phyloP scores from a whole-genome alignment of 1,284 basidiomycete species.

The Pulchroboletus neoregius region DNA sequence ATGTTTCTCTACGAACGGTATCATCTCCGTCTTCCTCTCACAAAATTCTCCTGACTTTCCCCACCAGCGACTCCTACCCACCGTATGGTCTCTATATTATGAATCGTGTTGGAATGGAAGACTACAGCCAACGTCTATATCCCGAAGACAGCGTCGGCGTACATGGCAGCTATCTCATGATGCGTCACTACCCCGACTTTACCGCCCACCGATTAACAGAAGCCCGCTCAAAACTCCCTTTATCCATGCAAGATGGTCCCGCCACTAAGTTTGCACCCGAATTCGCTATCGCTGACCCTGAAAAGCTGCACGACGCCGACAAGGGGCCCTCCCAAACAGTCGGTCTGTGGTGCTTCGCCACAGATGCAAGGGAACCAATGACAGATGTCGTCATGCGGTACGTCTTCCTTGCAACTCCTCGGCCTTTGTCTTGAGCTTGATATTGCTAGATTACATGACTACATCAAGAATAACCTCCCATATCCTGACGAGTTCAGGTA shows the following conservation, averaged over 20 bases:
- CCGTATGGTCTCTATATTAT: constrained; percentile 85
- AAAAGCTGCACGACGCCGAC: constrained; percentile 40
- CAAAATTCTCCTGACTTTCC: constrained; percentile 1
- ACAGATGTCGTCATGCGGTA: constrained; percentile 65
- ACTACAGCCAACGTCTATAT: constrained; percentile 73
- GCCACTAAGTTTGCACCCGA: constrained; percentile 46
- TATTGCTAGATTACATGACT: constrained; percentile 52
- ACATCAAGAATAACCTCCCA: constrained; percentile 55
- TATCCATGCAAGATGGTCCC: constrained; percentile 32
- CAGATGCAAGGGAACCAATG: constrained; percentile 66
- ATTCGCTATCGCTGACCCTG: constrained; percentile 40
- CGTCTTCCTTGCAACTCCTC: constrained; percentile 11
- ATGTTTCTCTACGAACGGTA: constrained; percentile 88
- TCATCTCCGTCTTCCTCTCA: background rate
- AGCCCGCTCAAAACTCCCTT: constrained; percentile 30
- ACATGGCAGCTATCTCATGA: constrained; percentile 66
- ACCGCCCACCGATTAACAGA: constrained; percentile 49
- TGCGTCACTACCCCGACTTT: constrained; percentile 68
- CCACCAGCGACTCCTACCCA: constrained; percentile 60
- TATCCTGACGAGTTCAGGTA: constrained; percentile 70
- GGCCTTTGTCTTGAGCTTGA: background rate
- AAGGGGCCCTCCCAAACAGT: constrained; percentile 60
- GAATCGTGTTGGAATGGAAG: constrained; percentile 83
- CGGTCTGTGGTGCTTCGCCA: constrained; percentile 76
- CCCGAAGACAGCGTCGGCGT: constrained; percentile 76